A percentile compares a stretch with the other conserved stretches of the same genome.
Evolutionary conservation across 805 yeast species (phyloP).

Genomic region (Kazachstania bromeliacearum): DNA sequence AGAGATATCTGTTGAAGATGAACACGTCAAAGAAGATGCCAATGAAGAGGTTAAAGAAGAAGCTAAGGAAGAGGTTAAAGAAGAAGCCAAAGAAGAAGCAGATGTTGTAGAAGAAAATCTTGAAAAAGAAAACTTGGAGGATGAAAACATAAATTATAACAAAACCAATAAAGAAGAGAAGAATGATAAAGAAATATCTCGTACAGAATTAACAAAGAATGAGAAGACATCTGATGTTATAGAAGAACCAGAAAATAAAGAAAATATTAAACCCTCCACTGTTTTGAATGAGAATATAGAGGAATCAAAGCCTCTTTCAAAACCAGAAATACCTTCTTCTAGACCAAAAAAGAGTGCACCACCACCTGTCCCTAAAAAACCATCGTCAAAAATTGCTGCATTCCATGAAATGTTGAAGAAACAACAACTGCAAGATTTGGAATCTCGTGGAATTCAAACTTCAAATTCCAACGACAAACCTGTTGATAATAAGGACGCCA

Average conservation of each 20-base stretch:
- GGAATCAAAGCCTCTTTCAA: neutral
- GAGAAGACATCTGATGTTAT: neutral
- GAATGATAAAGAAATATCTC: neutral
- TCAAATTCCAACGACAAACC: conserved; percentile 2
- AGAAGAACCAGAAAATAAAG: neutral
- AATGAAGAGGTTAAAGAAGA: neutral
- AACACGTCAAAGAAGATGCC: conserved; percentile 1
- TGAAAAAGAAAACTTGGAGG: neutral
- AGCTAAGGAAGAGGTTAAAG: neutral
- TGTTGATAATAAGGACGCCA: neutral
- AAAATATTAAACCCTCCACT: neutral
- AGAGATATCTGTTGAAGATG: neutral
- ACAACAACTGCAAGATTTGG: conserved; percentile 42
- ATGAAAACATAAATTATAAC: neutral
- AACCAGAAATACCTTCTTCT: conserved; percentile 8
- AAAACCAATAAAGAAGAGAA: neutral
- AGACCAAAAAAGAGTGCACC: conserved; percentile 31
- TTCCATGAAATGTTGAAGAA: conserved; percentile 66
- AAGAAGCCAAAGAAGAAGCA: conserved; percentile 1
- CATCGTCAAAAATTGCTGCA: conserved; percentile 71
- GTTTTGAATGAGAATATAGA: neutral
- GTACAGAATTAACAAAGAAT: too few species aligned
- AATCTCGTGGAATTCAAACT: conserved; percentile 31
- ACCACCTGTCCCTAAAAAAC: conserved; percentile 68
- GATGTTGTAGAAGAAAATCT: neutral